Conservation (phyloP, 2,329 filamentous ascomycete species). For the Tolypocladium tropicale region DNA sequence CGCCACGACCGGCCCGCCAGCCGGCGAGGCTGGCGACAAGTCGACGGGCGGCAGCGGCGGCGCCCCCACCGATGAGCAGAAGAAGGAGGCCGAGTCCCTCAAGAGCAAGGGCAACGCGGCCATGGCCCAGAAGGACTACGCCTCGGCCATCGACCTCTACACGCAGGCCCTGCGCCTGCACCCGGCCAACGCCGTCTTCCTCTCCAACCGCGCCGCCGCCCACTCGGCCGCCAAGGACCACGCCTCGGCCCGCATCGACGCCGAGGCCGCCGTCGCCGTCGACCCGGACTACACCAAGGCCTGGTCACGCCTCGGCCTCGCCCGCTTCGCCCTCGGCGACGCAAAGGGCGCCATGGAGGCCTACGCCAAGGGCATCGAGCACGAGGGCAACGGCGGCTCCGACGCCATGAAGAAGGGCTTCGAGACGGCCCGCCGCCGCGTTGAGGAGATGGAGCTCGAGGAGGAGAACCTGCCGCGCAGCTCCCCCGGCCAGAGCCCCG, state of each 20-base stretch:
- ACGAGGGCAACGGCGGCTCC: conserved; percentile 87
- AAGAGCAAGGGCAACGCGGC: conserved; percentile 90
- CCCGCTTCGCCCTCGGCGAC: conserved; percentile 84
- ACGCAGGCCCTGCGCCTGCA: conserved; percentile 72
- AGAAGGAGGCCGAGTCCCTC: conserved; percentile 74
- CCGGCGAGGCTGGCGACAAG: conserved; percentile 22
- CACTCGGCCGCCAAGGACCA: conserved; percentile 81
- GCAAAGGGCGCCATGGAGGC: conserved; percentile 89
- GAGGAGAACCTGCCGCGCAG: conserved; percentile 30
- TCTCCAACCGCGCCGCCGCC: conserved; percentile 93
- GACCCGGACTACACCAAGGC: conserved; percentile 96
- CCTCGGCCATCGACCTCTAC: conserved; percentile 73
- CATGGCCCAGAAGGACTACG: conserved; percentile 91
- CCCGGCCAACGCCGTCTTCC: conserved; percentile 87
- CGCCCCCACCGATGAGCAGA: conserved; percentile 41
- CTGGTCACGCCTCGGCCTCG: conserved; percentile 88
- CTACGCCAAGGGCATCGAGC: conserved; percentile 84
- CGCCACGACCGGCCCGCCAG: conserved; percentile 34
- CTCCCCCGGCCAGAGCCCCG: conserved; percentile 37
- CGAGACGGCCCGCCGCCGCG: conserved; percentile 82
- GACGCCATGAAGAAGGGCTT: conserved; percentile 96
- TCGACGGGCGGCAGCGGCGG: conserved; percentile 16
- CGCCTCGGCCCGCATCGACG: conserved; percentile 73
- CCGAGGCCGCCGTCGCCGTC: conserved; percentile 77
- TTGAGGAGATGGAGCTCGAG: conserved; percentile 63